Evolutionary conservation across 2,329 filamentous ascomycete genomes (phyloP), one percentile per base, ranked within the genome.

Genomic region (Epichloe sylvatica): DNA sequence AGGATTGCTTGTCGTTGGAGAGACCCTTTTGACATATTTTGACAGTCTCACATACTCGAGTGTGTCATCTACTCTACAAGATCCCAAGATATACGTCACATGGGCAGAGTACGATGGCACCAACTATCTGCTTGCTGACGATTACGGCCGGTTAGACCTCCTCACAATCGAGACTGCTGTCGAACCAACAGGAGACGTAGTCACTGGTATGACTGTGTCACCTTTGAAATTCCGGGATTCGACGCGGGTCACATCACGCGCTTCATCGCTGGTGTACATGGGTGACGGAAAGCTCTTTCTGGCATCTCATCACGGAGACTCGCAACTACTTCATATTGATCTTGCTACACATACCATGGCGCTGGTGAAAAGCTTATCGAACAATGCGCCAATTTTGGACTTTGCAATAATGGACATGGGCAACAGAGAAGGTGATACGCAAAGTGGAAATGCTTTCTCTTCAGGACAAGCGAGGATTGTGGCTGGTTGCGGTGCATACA

Each of bases 321-420:
- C 88, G 1, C 89, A 96, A 62, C 74, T 97, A 8, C 77, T 92
- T 42, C 73, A 77, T 47, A 72, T 83, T 34, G 75, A 70, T 19
- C 54, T 68, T 5, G 58, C 65, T 2, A 56, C 63, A 0, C 57
- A 62, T 23, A 60, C 73, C 0, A 71, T 90, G 52, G 72, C 82
- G 45, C 66, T 90, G 4, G 64, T 92, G 9, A 88, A 95, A 61
- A 84, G 80, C 0, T 54, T 68, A 15, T 62, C 63, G 4, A 98
- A 95, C 60, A 87, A 97, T 57, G 89, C 86, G 0, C 92, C 92
- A 0, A 86, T 98, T 40, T 69, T 97, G 38, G 92, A 98, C 62
- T 96, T 98, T 58, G 83, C 86, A 1, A 80, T 98, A 15, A 95
- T 97, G 88, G 92, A 97, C 60, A 85, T 97, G 75, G 91, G 90